Evolutionary conservation across 2,329 filamentous ascomycete genomes (phyloP), one percentile per base, ranked within the genome.

Genomic region (Aspergillus niger): DNA sequence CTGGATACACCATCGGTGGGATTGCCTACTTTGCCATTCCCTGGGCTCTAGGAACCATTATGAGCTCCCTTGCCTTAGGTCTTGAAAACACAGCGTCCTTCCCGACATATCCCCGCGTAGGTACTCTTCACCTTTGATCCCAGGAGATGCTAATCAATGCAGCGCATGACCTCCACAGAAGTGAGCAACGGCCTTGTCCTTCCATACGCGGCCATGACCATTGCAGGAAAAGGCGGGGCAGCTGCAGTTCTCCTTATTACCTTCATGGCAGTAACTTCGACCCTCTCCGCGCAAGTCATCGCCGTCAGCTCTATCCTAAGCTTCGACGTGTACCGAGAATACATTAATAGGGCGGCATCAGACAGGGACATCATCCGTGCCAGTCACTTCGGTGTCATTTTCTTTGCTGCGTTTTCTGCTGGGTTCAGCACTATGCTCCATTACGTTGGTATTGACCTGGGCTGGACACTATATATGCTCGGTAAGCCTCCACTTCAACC

Each of bases 381-480:
- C 72, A 82, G 79, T 51, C 83, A 85, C 61, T 79, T 81, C 10
- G 82, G 82, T 0, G 83, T 85, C 0, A 75, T 85, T 1, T 80
- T 81, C 60, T 85, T 84, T 50, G 81, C 79, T 0, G 65, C 83
- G 0, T 82, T 85, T 58, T 80, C 81, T 0, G 81, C 82, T 0
- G 79, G 76, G 0, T 84, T 85, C 60, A 81, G 81, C 8, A 84
- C 82, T 0, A 79, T 82, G 55, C 69, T 85, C 1, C 78, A 85
- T 69, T 83, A 85, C 49, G 83, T 82, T 0, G 82, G 82, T 0
- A 79, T 85, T 4, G 80, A 85, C 50, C 74, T 86, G 0, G 79
- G 80, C 1, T 86, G 82, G 83, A 83, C 81, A 0, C 61, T 84
- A 1, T 84, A 85, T 62, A 82, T 85, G 81, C 77, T 85, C 0